Conservation (phyloP, 805 yeast species). For the Yamadazyma phyllophila region DNA sequence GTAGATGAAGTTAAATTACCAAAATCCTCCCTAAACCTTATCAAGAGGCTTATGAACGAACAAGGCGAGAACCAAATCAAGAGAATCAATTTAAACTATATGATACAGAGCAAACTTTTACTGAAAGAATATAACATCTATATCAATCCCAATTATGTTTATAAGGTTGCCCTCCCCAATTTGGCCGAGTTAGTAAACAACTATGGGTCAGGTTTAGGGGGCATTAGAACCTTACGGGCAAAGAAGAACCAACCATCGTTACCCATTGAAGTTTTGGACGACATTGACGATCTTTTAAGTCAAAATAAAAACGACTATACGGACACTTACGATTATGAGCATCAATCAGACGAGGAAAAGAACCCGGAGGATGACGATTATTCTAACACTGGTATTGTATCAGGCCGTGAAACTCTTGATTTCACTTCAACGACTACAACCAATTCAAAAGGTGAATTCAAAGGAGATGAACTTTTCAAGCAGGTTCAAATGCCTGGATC, state of each 20-base stretch:
- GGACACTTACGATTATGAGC: constrained; percentile 30
- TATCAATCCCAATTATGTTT: constrained; percentile 51
- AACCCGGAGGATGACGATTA: constrained; percentile 24
- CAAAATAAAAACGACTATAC: constrained; percentile 27
- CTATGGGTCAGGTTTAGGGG: constrained; percentile 77
- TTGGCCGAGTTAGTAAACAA: constrained; percentile 64
- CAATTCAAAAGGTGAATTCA: constrained; percentile 16
- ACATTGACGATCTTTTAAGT: constrained; percentile 56
- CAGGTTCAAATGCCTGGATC: constrained; percentile 48
- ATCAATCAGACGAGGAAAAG: constrained; percentile 20
- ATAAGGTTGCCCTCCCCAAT: constrained; percentile 69
- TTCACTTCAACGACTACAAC: background rate
- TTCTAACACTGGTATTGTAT: constrained; percentile 13
- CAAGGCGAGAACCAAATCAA: constrained; percentile 38
- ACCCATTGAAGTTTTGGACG: constrained; percentile 68
- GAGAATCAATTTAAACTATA: constrained; percentile 29
- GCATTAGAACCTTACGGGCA: constrained; percentile 52
- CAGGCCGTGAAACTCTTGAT: background rate
- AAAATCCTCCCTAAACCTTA: constrained; percentile 25
- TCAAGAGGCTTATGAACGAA: constrained; percentile 32
- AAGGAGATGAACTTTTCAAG: constrained; percentile 50
- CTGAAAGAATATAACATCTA: constrained; percentile 43
- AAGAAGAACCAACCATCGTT: constrained; percentile 66
- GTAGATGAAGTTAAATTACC: constrained; percentile 71
- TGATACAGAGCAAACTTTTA: constrained; percentile 39